Conservation (phyloP, 2,329 filamentous ascomycete genomes). For the Beauveria australis region DNA sequence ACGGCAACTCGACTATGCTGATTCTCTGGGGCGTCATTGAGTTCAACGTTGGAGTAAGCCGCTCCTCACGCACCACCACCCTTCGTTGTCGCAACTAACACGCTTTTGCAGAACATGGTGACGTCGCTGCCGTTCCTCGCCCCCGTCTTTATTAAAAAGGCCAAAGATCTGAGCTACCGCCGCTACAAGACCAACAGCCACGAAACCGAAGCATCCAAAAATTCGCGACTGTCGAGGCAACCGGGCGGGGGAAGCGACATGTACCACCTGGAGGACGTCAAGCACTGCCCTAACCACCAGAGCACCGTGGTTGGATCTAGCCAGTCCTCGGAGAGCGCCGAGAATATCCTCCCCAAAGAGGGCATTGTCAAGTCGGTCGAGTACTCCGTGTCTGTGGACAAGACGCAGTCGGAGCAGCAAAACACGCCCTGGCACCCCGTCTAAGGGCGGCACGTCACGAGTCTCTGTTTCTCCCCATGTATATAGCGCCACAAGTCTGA, state of each 20-base stretch:
- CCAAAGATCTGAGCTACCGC: slow-evolving; percentile 32
- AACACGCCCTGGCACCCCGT: slow-evolving; percentile 8
- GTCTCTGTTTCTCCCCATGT: background rate
- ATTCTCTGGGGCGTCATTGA: slow-evolving; percentile 49
- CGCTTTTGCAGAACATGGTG: slow-evolving; percentile 31
- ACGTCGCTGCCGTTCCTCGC: slow-evolving; percentile 38
- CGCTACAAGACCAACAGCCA: slow-evolving; percentile 23
- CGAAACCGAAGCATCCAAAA: slow-evolving; percentile 14
- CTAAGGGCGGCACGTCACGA: background rate
- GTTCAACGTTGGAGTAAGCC: slow-evolving; percentile 39
- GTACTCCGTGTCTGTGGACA: slow-evolving; percentile 32
- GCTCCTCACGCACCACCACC: too few species aligned
- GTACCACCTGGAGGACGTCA: slow-evolving; percentile 31
- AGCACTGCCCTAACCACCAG: slow-evolving; percentile 19
- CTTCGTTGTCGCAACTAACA: background rate
- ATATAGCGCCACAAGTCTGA: background rate
- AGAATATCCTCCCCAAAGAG: slow-evolving; percentile 28
- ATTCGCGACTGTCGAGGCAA: slow-evolving; percentile 5
- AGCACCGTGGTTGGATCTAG: slow-evolving; percentile 20
- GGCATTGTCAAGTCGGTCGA: slow-evolving; percentile 34
- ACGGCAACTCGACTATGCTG: slow-evolving; percentile 48
- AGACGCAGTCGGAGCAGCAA: background rate
- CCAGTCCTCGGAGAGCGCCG: slow-evolving; percentile 26
- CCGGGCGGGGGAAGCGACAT: slow-evolving; percentile 19
- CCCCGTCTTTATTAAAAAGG: slow-evolving; percentile 34